These are phyloP conservation scores for Sisymbrium altissimum DNA, from an alignment of 345 rosid species.

Conservation along the genomic window DNA sequence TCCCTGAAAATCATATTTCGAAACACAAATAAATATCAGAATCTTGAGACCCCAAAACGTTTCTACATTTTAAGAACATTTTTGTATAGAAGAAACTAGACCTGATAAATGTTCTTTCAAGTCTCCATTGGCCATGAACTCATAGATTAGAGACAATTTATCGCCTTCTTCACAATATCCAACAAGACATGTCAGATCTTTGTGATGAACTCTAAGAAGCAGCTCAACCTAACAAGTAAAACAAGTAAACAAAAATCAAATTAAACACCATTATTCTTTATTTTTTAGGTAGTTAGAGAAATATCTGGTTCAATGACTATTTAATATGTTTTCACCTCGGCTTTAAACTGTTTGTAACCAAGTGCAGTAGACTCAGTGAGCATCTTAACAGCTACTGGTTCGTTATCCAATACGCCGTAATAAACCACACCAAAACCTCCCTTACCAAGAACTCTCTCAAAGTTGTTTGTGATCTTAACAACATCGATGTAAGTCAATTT, in stretches of 20 bases:
- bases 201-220: constrained; percentile 44
- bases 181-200: constrained; percentile 39
- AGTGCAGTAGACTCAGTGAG: constrained; percentile 34
- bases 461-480: constrained; percentile 42
- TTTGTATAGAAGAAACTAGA: not conserved
- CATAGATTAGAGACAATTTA: constrained; percentile 46
- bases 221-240: constrained; percentile 34
- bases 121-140: constrained; percentile 58
- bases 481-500: constrained; percentile 37
- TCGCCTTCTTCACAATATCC: constrained; percentile 51
- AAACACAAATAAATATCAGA: constrained; percentile 1
- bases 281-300: not conserved
- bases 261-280: not conserved
- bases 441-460: constrained; percentile 38
- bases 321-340: constrained; percentile 16
- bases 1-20: constrained; percentile 15
- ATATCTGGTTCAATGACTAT: not conserved
- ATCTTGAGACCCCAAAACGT: not conserved
- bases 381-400: constrained; percentile 44
- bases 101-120: constrained; percentile 39
- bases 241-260: not conserved
- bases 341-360: constrained; percentile 40
- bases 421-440: constrained; percentile 55
- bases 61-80: not conserved
- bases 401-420: constrained; percentile 30